phyloP scores from a whole-genome alignment of 371 early-diverging fungal genomes.

The Circinella umbellata region DNA sequence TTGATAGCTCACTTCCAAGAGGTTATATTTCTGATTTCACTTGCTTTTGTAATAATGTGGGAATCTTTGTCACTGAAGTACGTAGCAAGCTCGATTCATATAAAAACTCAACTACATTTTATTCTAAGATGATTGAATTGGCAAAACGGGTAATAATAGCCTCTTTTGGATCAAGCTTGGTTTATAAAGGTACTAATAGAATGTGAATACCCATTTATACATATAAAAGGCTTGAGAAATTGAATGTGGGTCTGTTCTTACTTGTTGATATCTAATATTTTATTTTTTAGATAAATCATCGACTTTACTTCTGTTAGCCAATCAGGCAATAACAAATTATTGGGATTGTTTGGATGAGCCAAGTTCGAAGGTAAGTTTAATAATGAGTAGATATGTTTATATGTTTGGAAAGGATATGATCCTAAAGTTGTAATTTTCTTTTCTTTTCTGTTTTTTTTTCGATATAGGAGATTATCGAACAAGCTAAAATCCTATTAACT shows the following conservation, averaged over 20 bases:
- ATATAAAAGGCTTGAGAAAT: neutral
- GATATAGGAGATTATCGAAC: constrained; percentile 16
- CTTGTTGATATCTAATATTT: neutral
- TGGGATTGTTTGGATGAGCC: constrained; percentile 2
- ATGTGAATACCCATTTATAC: too few relatives aligned
- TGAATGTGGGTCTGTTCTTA: neutral
- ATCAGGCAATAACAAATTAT: neutral
- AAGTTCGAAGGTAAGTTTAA: neutral
- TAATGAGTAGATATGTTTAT: neutral
- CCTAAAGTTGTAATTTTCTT: too few relatives aligned
- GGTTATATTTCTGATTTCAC: constrained; percentile 24
- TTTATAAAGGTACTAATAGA: constrained; percentile 28
- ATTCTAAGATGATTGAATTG: constrained; percentile 14
- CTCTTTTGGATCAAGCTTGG: constrained; percentile 34
- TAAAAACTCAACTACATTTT: neutral
- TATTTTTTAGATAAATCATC: constrained; percentile 15
- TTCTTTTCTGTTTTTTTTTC: too few relatives aligned
- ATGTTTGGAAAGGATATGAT: too few relatives aligned
- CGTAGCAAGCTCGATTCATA: constrained; percentile 14
- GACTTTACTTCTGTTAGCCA: constrained; percentile 22
- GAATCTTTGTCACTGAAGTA: constrained; percentile 24
- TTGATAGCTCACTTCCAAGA: constrained; percentile 27
- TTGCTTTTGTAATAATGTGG: constrained; percentile 31
- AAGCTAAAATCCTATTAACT: constrained; percentile 19
- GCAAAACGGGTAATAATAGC: constrained; percentile 31